Conservation (phyloP, 2,329 filamentous ascomycete species). For the Alternaria panax region DNA sequence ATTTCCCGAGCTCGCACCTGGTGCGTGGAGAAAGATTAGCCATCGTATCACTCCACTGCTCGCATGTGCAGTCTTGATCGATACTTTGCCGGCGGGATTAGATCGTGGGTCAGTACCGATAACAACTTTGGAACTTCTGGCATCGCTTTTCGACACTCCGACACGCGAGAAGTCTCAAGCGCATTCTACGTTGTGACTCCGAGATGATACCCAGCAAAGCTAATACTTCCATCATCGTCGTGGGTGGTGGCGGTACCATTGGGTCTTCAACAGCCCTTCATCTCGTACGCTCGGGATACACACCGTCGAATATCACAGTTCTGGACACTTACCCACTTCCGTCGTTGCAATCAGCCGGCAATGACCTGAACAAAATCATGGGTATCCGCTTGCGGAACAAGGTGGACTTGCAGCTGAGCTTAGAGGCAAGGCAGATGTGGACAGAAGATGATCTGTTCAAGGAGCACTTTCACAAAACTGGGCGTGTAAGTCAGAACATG, state of each 20-base stretch:
- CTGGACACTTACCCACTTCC: slow-evolving; percentile 58
- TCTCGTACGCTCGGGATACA: slow-evolving; percentile 59
- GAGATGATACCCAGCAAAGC: slow-evolving; percentile 28
- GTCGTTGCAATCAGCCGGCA: slow-evolving; percentile 58
- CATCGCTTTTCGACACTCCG: background rate
- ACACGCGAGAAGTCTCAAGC: background rate
- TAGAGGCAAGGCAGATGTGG: slow-evolving; percentile 53
- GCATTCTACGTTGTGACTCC: background rate
- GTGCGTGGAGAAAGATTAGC: slow-evolving; percentile 11
- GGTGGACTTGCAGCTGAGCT: slow-evolving; percentile 46
- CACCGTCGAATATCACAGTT: slow-evolving; percentile 55
- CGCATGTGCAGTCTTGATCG: slow-evolving; percentile 24
- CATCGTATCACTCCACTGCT: slow-evolving; percentile 18
- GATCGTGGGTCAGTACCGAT: slow-evolving; percentile 15
- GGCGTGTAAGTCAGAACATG: slow-evolving; percentile 26
- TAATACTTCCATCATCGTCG: slow-evolving; percentile 47
- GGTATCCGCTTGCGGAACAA: slow-evolving; percentile 49
- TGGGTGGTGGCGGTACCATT: slow-evolving; percentile 62
- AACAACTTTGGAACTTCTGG: slow-evolving; percentile 5
- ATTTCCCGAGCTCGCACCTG: slow-evolving; percentile 2
- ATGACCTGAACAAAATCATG: slow-evolving; percentile 61
- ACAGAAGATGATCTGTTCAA: slow-evolving; percentile 55
- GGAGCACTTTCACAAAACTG: slow-evolving; percentile 58
- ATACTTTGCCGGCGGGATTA: slow-evolving; percentile 20
- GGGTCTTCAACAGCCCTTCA: slow-evolving; percentile 62